These are phyloP conservation scores for Yamadazyma insecticola DNA, from an alignment of 805 yeast genomes.

Conservation along the genomic window DNA sequence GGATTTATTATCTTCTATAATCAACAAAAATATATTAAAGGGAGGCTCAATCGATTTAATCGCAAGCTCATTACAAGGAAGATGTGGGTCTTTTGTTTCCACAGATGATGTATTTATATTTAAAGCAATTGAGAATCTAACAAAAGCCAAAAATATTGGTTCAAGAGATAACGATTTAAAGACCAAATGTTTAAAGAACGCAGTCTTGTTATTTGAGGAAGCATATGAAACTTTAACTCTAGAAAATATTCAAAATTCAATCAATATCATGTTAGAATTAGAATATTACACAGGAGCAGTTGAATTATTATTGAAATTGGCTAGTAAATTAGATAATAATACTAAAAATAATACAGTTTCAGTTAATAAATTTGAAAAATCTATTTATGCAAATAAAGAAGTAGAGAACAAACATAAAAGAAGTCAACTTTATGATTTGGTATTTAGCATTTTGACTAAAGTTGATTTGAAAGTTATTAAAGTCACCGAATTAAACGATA, in stretches of 20 bases:
- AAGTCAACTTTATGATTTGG: constrained; percentile 58
- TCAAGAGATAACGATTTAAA: constrained; percentile 66
- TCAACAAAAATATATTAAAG: constrained; percentile 79
- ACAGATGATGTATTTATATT: constrained; percentile 89
- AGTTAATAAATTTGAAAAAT: constrained; percentile 7
- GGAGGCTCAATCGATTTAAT: constrained; percentile 93
- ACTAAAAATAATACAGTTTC: constrained; percentile 6
- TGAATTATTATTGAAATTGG: constrained; percentile 72
- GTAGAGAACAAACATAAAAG: constrained; percentile 19
- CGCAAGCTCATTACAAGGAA: constrained; percentile 81
- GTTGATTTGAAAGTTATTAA: constrained; percentile 62
- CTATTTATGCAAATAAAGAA: constrained; percentile 7
- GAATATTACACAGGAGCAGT: constrained; percentile 84
- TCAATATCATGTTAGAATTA: constrained; percentile 69
- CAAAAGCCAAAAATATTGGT: constrained; percentile 77
- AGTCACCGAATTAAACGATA: constrained; percentile 29
- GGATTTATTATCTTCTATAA: constrained; percentile 83
- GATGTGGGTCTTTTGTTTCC: constrained; percentile 93
- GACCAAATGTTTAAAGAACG: constrained; percentile 61
- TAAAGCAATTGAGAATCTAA: constrained; percentile 88
- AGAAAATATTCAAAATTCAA: constrained; percentile 79
- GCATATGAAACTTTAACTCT: constrained; percentile 73
- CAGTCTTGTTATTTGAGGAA: constrained; percentile 71
- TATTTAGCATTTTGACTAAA: constrained; percentile 70
- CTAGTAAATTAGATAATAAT: constrained; percentile 46